Evolutionary conservation across 345 rosid genomes (phyloP).

Genomic region (Balakata baccata): DNA sequence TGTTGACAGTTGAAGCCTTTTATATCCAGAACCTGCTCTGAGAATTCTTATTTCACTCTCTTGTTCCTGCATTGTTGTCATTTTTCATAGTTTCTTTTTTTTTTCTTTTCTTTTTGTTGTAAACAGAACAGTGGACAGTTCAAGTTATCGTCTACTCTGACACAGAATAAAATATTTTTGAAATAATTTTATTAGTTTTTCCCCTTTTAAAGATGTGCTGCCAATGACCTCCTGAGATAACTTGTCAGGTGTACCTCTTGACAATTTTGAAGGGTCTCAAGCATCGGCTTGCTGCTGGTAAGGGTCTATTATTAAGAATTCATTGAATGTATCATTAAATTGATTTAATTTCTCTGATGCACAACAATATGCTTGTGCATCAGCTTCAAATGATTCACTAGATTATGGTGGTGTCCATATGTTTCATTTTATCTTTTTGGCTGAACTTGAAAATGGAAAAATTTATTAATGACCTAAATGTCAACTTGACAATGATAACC

Average conservation of each 20-base stretch:
- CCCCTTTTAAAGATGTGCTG: neutral
- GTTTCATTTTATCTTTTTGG: neutral
- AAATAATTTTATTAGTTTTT: neutral
- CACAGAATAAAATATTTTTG: neutral
- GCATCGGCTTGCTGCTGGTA: slow-evolving; percentile 96
- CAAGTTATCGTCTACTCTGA: neutral
- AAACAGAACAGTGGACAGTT: neutral
- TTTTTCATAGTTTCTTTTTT: neutral
- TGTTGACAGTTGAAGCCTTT: neutral
- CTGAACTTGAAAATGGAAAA: neutral
- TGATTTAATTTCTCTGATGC: neutral
- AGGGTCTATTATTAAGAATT: neutral
- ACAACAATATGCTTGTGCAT: neutral
- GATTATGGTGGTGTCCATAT: neutral
- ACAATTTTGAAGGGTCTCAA: slow-evolving; percentile 81
- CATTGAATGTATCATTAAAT: neutral
- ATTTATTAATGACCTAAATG: neutral
- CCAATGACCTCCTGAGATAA: slow-evolving; percentile 13
- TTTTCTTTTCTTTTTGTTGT: neutral
- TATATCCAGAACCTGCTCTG: neutral
- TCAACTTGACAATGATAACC: neutral
- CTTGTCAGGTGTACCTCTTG: slow-evolving; percentile 73
- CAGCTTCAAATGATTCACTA: neutral
- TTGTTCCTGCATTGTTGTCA: neutral
- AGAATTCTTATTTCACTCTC: neutral